These are phyloP conservation scores for Sanghuangporus sanghuang DNA, from an alignment of 1,284 basidiomycete species.

Conservation along the genomic window DNA sequence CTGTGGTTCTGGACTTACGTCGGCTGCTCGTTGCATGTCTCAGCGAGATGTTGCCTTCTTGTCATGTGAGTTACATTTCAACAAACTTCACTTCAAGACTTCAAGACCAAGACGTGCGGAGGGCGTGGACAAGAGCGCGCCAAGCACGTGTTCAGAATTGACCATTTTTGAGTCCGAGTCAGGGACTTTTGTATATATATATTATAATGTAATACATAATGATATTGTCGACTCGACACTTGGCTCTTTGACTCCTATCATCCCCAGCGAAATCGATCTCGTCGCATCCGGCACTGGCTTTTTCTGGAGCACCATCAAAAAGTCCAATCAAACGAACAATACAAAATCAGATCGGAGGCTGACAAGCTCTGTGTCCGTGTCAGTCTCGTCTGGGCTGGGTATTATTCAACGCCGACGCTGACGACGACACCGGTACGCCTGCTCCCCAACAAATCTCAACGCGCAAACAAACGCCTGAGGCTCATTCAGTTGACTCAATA, in stretches of 20 bases:
- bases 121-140: background rate
- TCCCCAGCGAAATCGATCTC: background rate
- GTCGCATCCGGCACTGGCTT: background rate
- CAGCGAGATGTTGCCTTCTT: background rate
- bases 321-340: background rate
- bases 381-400: background rate
- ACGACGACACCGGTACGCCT: background rate
- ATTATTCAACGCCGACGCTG: background rate
- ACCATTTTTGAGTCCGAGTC: background rate
- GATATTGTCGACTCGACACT: background rate
- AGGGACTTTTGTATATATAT: background rate
- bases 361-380: background rate
- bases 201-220: background rate
- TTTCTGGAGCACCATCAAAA: background rate
- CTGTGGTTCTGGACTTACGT: too few species aligned
- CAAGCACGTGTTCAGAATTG: background rate
- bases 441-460: background rate
- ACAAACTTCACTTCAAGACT: background rate
- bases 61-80: background rate
- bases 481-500: background rate
- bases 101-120: background rate
- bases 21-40: too few species aligned
- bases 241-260: background rate
- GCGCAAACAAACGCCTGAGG: background rate
- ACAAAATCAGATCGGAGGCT: constrained; percentile 1